Percentiles rank a stretch among this genome's conserved stretches.
Evolutionary conservation across 306 rosid genomes (phyloP).

Genomic region (Vigna trinervia): DNA sequence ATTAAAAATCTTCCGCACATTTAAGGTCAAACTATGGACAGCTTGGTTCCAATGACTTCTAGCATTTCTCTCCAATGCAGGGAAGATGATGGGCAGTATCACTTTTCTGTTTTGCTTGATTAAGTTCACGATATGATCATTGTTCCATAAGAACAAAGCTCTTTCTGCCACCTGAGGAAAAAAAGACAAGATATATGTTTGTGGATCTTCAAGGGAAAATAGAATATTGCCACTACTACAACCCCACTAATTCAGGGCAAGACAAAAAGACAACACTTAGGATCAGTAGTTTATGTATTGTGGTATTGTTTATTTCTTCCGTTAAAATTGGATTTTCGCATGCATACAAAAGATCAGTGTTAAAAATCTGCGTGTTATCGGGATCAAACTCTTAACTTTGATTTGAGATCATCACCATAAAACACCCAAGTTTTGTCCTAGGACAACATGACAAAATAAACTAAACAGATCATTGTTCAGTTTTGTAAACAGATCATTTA

Average conservation of each 20-base stretch:
- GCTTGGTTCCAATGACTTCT: constrained; percentile 86
- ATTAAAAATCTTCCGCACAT: constrained; percentile 69
- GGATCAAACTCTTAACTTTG: neutral
- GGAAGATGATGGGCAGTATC: constrained; percentile 74
- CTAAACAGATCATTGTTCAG: constrained; percentile 8
- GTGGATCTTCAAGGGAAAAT: constrained; percentile 4
- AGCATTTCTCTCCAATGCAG: constrained; percentile 78
- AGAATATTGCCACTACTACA: constrained; percentile 1
- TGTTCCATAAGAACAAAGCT: constrained; percentile 84
- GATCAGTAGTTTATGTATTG: neutral
- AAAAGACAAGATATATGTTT: constrained; percentile 27
- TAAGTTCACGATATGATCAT: constrained; percentile 74
- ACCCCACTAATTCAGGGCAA: constrained; percentile 22
- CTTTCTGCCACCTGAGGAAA: constrained; percentile 77
- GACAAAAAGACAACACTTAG: constrained; percentile 2
- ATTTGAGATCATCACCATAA: neutral
- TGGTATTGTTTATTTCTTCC: neutral
- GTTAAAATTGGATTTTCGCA: neutral
- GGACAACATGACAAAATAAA: constrained; percentile 5
- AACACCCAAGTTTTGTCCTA: neutral
- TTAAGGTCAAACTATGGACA: constrained; percentile 77
- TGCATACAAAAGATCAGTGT: neutral
- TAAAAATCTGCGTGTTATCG: neutral
- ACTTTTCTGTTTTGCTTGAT: constrained; percentile 74
- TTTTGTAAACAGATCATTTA: neutral